These are phyloP conservation scores for Telopea speciosissima DNA, from an alignment of 177 flowering plant species.

Conservation along the genomic window DNA sequence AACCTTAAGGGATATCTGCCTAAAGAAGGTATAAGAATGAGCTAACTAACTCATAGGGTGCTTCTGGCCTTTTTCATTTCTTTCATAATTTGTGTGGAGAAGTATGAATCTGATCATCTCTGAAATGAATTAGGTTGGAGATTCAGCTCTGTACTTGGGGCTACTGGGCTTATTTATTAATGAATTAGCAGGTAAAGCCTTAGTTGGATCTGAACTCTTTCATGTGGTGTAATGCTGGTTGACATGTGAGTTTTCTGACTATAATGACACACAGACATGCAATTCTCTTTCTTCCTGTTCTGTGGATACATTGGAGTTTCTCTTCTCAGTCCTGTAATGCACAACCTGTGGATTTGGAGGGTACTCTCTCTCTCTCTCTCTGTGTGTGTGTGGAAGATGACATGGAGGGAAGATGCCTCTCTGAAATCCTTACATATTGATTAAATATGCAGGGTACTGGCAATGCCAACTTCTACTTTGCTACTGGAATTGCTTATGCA, in stretches of 20 bases:
- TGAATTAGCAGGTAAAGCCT: conserved; percentile 70
- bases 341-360: conserved; percentile 99
- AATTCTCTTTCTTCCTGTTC: conserved; percentile 83
- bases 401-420: not conserved
- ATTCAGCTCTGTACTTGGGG: conserved; percentile 81
- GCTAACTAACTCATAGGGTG: not conserved
- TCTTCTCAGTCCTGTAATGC: conserved; percentile 97
- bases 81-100: not conserved
- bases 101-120: not conserved
- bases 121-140: conserved; percentile 60
- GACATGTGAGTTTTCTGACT: conserved; percentile 7
- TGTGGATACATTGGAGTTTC: conserved; percentile 83
- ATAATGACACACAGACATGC: conserved; percentile 58
- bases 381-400: not conserved
- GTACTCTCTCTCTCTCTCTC: conserved; percentile 37
- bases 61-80: not conserved
- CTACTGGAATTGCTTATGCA: conserved; percentile 87
- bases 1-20: not conserved
- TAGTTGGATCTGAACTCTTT: conserved; percentile 4
- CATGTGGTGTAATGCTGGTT: conserved; percentile 1
- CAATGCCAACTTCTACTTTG: conserved; percentile 93
- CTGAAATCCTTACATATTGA: not conserved
- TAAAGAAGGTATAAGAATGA: conserved; percentile 1
- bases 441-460: conserved; percentile 80
- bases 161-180: conserved; percentile 66